Conservation (phyloP, 495 filamentous ascomycete species). For the Penicillium longicatenatum region DNA sequence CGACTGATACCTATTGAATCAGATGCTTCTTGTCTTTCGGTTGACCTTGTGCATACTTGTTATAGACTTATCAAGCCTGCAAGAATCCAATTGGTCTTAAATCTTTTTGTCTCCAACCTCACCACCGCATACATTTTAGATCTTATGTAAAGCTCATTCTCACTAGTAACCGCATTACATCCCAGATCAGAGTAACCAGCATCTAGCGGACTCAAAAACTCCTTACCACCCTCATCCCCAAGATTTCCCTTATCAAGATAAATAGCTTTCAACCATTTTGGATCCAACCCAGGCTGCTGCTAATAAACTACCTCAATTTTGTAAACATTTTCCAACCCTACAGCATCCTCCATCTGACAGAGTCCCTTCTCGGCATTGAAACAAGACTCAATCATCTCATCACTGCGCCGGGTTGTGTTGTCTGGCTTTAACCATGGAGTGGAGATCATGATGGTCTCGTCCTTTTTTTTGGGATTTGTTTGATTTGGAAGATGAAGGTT, state of each 20-base stretch:
- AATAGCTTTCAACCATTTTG: slow-evolving; percentile 36
- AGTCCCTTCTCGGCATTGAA: slow-evolving; percentile 48
- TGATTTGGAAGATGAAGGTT: too few species aligned
- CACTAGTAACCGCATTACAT: too few species aligned
- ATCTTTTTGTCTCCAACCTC: background rate
- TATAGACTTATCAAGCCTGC: too few species aligned
- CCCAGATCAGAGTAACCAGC: background rate
- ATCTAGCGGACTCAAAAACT: slow-evolving; percentile 14
- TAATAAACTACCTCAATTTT: slow-evolving; percentile 40
- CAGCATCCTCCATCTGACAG: slow-evolving; percentile 51
- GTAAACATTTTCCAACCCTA: slow-evolving; percentile 49
- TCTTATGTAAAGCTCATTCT: too few species aligned
- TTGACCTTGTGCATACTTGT: too few species aligned
- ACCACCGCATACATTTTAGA: background rate
- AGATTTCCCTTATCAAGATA: slow-evolving; percentile 43
- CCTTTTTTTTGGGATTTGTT: too few species aligned
- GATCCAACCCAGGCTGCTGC: slow-evolving; percentile 24
- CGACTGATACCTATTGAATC: too few species aligned
- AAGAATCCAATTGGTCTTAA: too few species aligned
- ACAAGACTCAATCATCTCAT: slow-evolving; percentile 48
- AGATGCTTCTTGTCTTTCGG: too few species aligned
- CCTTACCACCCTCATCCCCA: slow-evolving; percentile 39
- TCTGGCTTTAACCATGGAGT: too few species aligned
- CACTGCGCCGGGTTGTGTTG: too few species aligned
- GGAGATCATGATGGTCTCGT: too few species aligned